Evolutionary conservation across 805 yeast genomes (phyloP).

Genomic region (Millerago galiae): DNA sequence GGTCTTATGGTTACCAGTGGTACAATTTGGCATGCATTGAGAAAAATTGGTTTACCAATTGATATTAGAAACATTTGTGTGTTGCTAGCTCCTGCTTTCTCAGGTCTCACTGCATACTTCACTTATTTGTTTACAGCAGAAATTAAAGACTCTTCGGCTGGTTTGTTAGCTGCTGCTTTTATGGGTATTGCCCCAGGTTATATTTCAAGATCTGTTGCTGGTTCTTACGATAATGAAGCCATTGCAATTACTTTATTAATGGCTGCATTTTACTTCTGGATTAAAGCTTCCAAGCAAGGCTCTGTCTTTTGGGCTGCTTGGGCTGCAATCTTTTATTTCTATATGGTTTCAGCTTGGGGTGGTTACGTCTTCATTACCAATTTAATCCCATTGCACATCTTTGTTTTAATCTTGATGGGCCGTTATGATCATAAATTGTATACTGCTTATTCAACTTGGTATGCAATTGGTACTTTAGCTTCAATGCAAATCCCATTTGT

Average conservation of each 20-base stretch:
- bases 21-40: constrained; percentile 69
- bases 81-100: constrained; percentile 91
- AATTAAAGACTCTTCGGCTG: constrained; percentile 85
- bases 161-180: constrained; percentile 85
- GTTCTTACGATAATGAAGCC: constrained; percentile 98
- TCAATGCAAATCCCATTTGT: constrained; percentile 99
- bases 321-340: constrained; percentile 86
- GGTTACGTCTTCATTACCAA: constrained; percentile 98
- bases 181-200: constrained; percentile 99
- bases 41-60: constrained; percentile 66
- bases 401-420: constrained; percentile 88
- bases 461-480: constrained; percentile 92
- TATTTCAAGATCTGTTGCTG: constrained; percentile 97
- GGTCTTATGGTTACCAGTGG: constrained; percentile 99
- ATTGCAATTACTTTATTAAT: constrained; percentile 93
- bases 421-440: constrained; percentile 79
- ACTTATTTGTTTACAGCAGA: constrained; percentile 85
- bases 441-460: constrained; percentile 94
- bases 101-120: constrained; percentile 85
- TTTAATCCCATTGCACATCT: constrained; percentile 91
- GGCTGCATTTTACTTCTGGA: constrained; percentile 96
- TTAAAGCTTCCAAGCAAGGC: constrained; percentile 87
- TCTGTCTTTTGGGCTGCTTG: constrained; percentile 77
- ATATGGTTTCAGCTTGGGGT: constrained; percentile 99
- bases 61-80: constrained; percentile 97